Evolutionary conservation across 2,329 filamentous ascomycete species (phyloP).

Genomic region (Botrytis fabae): DNA sequence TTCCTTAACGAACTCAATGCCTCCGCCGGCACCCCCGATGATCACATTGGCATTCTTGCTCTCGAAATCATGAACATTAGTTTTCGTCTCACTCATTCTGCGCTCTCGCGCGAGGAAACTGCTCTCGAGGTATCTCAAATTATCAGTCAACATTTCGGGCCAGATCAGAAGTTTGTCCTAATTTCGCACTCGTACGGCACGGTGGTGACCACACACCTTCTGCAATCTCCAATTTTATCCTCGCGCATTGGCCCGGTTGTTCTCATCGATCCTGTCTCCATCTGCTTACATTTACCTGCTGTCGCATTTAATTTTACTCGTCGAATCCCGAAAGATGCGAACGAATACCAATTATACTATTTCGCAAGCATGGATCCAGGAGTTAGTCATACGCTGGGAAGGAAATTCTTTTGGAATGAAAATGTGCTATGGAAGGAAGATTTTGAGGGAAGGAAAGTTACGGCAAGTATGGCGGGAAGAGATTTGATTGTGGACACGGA

Average conservation of each 20-base stretch:
- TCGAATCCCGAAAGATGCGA: constrained; percentile 48
- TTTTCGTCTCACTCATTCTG: constrained; percentile 54
- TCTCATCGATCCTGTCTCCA: constrained; percentile 60
- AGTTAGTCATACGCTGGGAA: constrained; percentile 56
- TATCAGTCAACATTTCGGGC: constrained; percentile 51
- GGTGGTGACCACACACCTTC: constrained; percentile 56
- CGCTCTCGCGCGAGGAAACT: constrained; percentile 50
- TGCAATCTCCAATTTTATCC: constrained; percentile 46
- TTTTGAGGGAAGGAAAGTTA: constrained; percentile 46
- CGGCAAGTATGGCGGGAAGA: constrained; percentile 51
- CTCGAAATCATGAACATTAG: constrained; percentile 60
- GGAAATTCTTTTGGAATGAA: constrained; percentile 62
- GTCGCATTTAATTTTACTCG: constrained; percentile 63
- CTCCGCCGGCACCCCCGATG: constrained; percentile 42
- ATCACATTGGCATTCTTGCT: constrained; percentile 57
- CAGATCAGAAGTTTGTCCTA: constrained; percentile 51
- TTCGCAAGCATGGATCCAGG: constrained; percentile 60
- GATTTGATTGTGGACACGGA: constrained; percentile 58
- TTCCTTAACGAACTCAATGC: constrained; percentile 55
- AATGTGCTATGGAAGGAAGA: constrained; percentile 62
- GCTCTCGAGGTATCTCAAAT: constrained; percentile 54
- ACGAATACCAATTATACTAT: constrained; percentile 60
- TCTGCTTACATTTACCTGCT: constrained; percentile 61
- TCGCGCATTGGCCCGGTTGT: constrained; percentile 51
- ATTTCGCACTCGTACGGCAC: constrained; percentile 56